Conservation (phyloP, 441 rosid species). For the Corymbia calophylla region DNA sequence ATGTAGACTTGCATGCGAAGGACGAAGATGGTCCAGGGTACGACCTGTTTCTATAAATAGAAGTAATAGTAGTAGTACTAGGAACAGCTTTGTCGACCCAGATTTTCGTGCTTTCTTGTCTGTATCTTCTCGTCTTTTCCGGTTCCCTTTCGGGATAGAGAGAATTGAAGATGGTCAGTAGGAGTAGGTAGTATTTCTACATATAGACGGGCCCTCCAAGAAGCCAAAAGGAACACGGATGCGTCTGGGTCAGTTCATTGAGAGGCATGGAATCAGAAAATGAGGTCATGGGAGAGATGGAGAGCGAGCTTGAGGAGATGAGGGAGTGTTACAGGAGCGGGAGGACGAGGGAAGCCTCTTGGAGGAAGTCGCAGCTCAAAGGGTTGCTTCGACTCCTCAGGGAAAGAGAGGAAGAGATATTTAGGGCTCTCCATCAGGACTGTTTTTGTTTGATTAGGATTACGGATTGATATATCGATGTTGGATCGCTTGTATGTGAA, state of each 20-base stretch:
- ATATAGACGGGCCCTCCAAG: neutral
- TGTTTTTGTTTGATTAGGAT: too few relatives aligned
- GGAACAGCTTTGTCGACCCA: neutral
- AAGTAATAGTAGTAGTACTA: neutral
- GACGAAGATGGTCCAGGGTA: neutral
- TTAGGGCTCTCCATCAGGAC: neutral
- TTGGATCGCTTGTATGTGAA: too few relatives aligned
- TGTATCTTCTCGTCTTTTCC: neutral
- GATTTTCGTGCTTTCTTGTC: neutral
- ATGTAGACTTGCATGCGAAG: neutral
- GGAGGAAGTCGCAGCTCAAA: constrained; percentile 8
- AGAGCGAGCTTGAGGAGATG: constrained; percentile 20
- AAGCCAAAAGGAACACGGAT: neutral
- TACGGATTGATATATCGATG: too few relatives aligned
- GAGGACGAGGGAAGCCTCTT: constrained; percentile 29
- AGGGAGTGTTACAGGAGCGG: constrained; percentile 39
- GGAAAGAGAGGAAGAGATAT: constrained; percentile 4
- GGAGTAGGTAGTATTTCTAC: neutral
- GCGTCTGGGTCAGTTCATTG: neutral
- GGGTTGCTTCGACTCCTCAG: neutral
- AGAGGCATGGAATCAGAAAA: neutral
- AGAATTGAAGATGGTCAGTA: neutral
- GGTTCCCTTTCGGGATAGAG: neutral
- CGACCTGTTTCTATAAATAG: neutral
- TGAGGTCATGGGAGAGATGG: constrained; percentile 9